Evolutionary conservation across 306 rosid genomes (phyloP), one percentile per base, ranked within the genome.

Genomic region (Lagenaria siceraria): DNA sequence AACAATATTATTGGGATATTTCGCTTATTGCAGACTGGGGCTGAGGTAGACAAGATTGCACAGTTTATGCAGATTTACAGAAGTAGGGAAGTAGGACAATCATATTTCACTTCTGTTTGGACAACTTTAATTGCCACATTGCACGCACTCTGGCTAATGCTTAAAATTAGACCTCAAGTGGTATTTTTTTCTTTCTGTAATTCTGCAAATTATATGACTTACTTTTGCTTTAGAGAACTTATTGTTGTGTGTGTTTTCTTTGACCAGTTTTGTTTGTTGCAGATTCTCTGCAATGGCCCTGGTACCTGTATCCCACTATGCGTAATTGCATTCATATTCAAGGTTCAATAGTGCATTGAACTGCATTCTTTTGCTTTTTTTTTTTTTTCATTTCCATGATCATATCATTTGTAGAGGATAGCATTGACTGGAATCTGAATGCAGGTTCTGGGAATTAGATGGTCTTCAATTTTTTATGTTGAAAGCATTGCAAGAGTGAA

Each of bases 401-500:
- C 60, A 51, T 29, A 8, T 6, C 21, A 15, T 46, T 25, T 1
- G n/a, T 48, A 31, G 61, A 51, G 43, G 77, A 38, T 82, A 53
- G 63, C 74, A 10, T 18, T 38, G 31, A 70, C 52, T 79, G 33
- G 77, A 75, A 62, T 51, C 65, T 62, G 70, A 78, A 19, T 64
- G 80, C 87, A 91, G 96, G 83, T 90, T 51, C 24, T 91, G 49
- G 95, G 94, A 74, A 83, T 92, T 83, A 83, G 87, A 78, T 92
- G 99, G 97, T 95, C 96, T 31, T 92, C 92, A 17, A 87, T 92
- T 77, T 92, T 95, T 82, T 92, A 95, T 46, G 89, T 95, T 18
- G 99, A 95, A 87, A 95, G 99, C 79, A 92, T 95, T 79, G 99
- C 99, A 53, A 90, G 99, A 87, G 99, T 95, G 80, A 88, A 85